These are phyloP conservation scores for Sphaerobolus stellatus DNA, from an alignment of 1,284 basidiomycete genomes.

Conservation along the genomic window DNA sequence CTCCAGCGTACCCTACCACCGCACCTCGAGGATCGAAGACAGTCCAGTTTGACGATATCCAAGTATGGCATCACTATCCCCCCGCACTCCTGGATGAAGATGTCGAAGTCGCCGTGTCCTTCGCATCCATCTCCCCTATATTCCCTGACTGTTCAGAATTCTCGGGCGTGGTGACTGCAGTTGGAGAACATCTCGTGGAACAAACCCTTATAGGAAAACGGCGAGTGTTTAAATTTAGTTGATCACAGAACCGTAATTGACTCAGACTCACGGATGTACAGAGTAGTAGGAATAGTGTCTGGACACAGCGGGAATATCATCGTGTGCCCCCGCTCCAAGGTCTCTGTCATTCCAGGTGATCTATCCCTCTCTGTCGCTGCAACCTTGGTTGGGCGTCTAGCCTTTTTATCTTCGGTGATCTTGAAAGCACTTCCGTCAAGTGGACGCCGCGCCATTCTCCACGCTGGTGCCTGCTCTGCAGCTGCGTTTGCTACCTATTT, in stretches of 20 bases:
- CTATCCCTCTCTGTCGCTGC: background rate
- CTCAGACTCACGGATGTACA: background rate
- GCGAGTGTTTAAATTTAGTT: background rate
- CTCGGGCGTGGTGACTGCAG: slow-evolving; percentile 7
- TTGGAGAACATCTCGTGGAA: slow-evolving; percentile 1
- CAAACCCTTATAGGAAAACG: slow-evolving; percentile 1
- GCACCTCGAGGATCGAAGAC: background rate
- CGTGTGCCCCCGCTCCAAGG: background rate
- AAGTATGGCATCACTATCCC: slow-evolving; percentile 17
- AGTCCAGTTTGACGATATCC: slow-evolving; percentile 10
- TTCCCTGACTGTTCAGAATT: slow-evolving; percentile 17
- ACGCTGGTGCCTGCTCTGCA: background rate
- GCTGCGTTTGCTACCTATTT: background rate
- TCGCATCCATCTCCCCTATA: slow-evolving; percentile 11
- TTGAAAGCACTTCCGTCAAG: background rate
- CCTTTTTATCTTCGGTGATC: background rate
- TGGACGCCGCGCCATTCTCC: background rate
- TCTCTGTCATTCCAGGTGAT: background rate
- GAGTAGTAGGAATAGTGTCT: background rate
- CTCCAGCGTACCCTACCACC: slow-evolving; percentile 4
- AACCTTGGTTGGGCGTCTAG: background rate
- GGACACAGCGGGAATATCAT: background rate
- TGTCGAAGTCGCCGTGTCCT: slow-evolving; percentile 17
- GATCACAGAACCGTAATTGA: background rate
- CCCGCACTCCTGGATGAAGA: slow-evolving; percentile 14